phyloP scores from a whole-genome alignment of 768 basidiomycete genomes.

The Tricholoma sp. region DNA sequence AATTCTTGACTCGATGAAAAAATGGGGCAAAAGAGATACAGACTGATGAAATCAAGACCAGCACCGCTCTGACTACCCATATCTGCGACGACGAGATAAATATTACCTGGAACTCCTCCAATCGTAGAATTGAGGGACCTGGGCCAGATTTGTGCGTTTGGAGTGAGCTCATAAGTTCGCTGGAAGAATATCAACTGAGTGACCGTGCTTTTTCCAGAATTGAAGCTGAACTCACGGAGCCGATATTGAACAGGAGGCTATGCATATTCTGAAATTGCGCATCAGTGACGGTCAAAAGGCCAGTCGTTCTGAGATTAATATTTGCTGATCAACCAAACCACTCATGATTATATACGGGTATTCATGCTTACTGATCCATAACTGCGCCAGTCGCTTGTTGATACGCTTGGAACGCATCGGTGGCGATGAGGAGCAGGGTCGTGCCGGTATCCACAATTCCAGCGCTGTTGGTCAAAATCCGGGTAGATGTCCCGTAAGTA shows the following conservation, averaged over 20 bases:
- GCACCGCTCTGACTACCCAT: slow-evolving; percentile 35
- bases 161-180: slow-evolving; percentile 32
- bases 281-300: slow-evolving; percentile 48
- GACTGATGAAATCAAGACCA: slow-evolving; percentile 48
- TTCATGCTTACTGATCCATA: slow-evolving; percentile 17
- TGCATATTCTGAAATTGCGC: slow-evolving; percentile 47
- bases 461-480: slow-evolving; percentile 40
- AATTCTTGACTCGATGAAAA: background rate
- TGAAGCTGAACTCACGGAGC: slow-evolving; percentile 33
- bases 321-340: background rate
- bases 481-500: slow-evolving; percentile 38
- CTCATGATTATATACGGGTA: background rate
- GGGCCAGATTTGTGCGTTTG: slow-evolving; percentile 36
- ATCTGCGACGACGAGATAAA: slow-evolving; percentile 33
- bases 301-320: slow-evolving; percentile 23
- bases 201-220: background rate
- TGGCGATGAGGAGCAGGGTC: slow-evolving; percentile 45
- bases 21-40: background rate
- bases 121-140: slow-evolving; percentile 28
- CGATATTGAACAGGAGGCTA: slow-evolving; percentile 52
- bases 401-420: slow-evolving; percentile 42
- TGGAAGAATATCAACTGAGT: slow-evolving; percentile 7
- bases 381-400: slow-evolving; percentile 39
- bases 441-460: slow-evolving; percentile 63
- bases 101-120: slow-evolving; percentile 24